Evolutionary conservation across 768 basidiomycete species (phyloP), one percentile per base, ranked within the genome.

Genomic region (Collybia sp.): DNA sequence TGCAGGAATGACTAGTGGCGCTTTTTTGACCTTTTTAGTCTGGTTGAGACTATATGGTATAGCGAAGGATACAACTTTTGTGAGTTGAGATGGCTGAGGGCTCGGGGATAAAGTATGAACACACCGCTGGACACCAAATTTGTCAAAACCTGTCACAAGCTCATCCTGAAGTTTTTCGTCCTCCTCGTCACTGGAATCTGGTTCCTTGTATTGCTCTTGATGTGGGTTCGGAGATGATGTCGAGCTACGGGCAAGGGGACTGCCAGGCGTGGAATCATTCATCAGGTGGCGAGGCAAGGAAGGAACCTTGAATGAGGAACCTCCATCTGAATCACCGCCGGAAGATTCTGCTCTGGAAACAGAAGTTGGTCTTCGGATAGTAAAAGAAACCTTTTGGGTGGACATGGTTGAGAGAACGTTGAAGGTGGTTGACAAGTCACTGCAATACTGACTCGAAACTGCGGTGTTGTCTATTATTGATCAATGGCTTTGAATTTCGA

Each of bases 41-140:
- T 70, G 72, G 52, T 68, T 66, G 25, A 76, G 55, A 45, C 76
- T 83, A 54, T 42, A 53, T 56, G 45, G 42, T 48, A 46, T 47
- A 52, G 50, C 45, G 53, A 47, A 47, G 57, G 49, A 45, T 45
- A 56, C 51, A 51, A 53, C 85, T 84, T 69, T 57, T 78, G 84
- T 88, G 82, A 90, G 87, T 78, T 87, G 80, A 78, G 73, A 74
- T 67, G 66, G 75, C 75, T 70, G 76, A 52, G 51, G 44, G 35
- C 35, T 37, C 18, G 20, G 18, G 20, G 53, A 40, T 52, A 30
- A 35, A 42, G 55, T 57, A 49, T 43, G 51, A 59, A 89, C 91
- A 76, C 85, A 93, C 91, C 91, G 88, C 82, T 88, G 80, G 52
- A 80, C 80, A 32, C 85, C 81, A 49, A 85, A 82, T 47, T 75